These are phyloP conservation scores for Plectranthus barbatus DNA, from an alignment of 257 asterid species.

Conservation along the genomic window DNA sequence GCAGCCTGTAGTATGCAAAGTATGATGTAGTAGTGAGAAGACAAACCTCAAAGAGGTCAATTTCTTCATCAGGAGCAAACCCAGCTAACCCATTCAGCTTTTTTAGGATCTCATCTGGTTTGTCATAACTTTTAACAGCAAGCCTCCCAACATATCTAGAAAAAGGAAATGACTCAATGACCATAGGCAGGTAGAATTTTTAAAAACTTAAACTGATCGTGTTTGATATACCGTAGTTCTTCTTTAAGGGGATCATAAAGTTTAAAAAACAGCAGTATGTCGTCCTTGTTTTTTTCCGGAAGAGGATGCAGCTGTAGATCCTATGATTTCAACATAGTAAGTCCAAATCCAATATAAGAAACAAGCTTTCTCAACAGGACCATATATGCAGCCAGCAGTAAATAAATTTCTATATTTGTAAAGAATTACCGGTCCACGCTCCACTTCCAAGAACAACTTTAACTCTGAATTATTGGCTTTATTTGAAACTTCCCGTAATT, in stretches of 20 bases:
- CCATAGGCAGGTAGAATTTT: background rate
- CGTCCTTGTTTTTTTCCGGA: slow-evolving; percentile 82
- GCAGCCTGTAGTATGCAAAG: background rate
- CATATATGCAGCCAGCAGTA: background rate
- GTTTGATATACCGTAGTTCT: slow-evolving; percentile 60
- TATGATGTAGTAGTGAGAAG: slow-evolving; percentile 1
- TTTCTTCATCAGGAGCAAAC: slow-evolving; percentile 80
- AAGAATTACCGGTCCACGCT: slow-evolving; percentile 58
- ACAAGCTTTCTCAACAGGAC: background rate
- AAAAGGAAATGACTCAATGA: slow-evolving; percentile 15
- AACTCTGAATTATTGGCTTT: slow-evolving; percentile 85
- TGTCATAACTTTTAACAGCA: slow-evolving; percentile 65
- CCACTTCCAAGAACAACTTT: slow-evolving; percentile 80
- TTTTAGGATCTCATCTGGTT: slow-evolving; percentile 62
- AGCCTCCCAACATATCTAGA: slow-evolving; percentile 77
- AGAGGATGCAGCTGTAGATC: slow-evolving; percentile 59
- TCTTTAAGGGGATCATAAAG: slow-evolving; percentile 83
- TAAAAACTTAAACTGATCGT: background rate
- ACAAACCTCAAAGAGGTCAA: slow-evolving; percentile 87
- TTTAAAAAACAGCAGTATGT: slow-evolving; percentile 85
- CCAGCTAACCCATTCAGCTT: slow-evolving; percentile 83
- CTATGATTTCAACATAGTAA: slow-evolving; percentile 29
- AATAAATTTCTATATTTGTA: slow-evolving; percentile 4
- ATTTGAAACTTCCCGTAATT: slow-evolving; percentile 81
- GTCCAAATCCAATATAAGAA: slow-evolving; percentile 11